phyloP scores from a whole-genome alignment of 116 monocot genomes.

The Cymodocea nodosa region DNA sequence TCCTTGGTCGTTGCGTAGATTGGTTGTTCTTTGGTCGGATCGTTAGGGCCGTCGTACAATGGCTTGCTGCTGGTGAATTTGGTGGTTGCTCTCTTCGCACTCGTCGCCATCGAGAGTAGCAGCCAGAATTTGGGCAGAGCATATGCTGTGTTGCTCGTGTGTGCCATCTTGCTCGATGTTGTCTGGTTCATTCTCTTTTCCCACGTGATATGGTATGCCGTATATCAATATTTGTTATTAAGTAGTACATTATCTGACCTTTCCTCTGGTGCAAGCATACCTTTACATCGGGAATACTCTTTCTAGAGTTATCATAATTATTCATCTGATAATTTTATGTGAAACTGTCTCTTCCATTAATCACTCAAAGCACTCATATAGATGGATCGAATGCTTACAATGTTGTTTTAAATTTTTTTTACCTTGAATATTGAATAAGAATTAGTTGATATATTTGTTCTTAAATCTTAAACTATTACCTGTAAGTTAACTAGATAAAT shows the following conservation, averaged over 20 bases:
- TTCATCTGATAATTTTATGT: no score
- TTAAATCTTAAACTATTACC: no score
- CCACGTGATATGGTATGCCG: constrained; percentile 52
- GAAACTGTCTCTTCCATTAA: no score
- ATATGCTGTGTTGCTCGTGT: constrained; percentile 72
- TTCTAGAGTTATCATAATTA: no score
- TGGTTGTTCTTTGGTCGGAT: constrained; percentile 82
- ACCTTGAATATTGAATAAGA: no score
- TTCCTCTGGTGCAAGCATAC: neutral
- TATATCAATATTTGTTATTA: no score
- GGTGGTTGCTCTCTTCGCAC: constrained; percentile 70
- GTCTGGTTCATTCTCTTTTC: constrained; percentile 85
- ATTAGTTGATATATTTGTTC: no score
- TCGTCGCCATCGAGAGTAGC: constrained; percentile 85
- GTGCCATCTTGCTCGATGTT: constrained; percentile 64
- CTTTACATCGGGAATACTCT: neutral
- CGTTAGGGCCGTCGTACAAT: constrained; percentile 69
- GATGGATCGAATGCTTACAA: no score
- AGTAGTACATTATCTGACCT: neutral
- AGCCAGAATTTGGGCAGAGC: constrained; percentile 80
- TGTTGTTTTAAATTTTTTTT: no score
- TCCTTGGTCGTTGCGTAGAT: constrained; percentile 25
- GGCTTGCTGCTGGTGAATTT: constrained; percentile 80
- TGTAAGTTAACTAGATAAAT: no score
- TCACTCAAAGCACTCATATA: no score